Conservation (phyloP, 495 filamentous ascomycete species). For the Penicillium taxi region DNA sequence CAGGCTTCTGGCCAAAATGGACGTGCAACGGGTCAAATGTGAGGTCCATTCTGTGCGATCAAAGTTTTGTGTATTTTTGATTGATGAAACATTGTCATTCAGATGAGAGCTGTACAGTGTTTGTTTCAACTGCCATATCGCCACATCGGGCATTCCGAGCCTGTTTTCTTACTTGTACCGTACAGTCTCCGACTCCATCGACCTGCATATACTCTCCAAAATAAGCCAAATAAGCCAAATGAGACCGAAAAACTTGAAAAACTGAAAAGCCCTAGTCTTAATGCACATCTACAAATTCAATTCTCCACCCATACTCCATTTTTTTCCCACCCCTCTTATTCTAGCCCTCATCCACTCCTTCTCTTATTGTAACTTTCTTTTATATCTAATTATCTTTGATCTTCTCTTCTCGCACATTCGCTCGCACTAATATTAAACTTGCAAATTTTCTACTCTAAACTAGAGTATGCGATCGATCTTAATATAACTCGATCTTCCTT, state of each 20-base stretch:
- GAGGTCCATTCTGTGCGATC: slow-evolving; percentile 14
- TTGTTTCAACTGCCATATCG: slow-evolving; percentile 1
- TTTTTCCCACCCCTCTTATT: slow-evolving; percentile 6
- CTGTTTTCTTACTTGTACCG: slow-evolving; percentile 8
- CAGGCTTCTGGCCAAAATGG: slow-evolving; percentile 21
- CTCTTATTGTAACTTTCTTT: slow-evolving; percentile 19
- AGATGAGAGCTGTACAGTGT: background rate
- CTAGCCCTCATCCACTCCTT: slow-evolving; percentile 13
- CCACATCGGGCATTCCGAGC: slow-evolving; percentile 20
- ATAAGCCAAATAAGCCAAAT: slow-evolving; percentile 4
- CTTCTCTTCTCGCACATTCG: slow-evolving; percentile 41
- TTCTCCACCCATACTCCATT: slow-evolving; percentile 7
- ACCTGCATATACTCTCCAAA: slow-evolving; percentile 17
- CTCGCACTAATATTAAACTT: slow-evolving; percentile 39
- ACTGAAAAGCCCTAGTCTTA: slow-evolving; percentile 3
- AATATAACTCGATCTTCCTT: slow-evolving; percentile 8
- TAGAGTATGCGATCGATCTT: slow-evolving; percentile 20
- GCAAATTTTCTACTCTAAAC: slow-evolving; percentile 19
- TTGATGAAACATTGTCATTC: background rate
- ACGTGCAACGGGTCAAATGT: slow-evolving; percentile 21
- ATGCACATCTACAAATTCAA: slow-evolving; percentile 2
- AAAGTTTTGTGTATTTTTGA: slow-evolving; percentile 1
- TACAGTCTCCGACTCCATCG: slow-evolving; percentile 18
- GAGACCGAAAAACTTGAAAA: no score
- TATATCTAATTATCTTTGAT: slow-evolving; percentile 36